Base-by-base conservation (phyloP, 257 asterid genomes). In the Eustoma russellianum region DNA sequence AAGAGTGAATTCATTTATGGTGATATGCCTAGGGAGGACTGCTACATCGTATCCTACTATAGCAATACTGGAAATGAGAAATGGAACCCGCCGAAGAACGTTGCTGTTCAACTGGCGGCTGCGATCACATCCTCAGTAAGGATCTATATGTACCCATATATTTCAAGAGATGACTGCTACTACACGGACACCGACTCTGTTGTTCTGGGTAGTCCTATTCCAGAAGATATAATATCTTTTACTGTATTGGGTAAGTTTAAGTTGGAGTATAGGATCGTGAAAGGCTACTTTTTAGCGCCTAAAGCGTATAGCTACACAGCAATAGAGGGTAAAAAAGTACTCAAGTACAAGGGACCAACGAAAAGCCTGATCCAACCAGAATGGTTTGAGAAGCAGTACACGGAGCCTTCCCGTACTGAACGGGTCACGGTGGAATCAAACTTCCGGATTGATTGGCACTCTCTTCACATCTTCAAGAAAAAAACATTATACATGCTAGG, bases 131-230 rank as follows among this genome's bases (percentile, higher is more conserved):
- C 53, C 3, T 46, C 8, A n/a, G 62, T 53, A 15, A 24, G 48
- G n/a, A 59, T 59, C 11, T 41, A 59, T 59, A 48, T 59, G 49
- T 48, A 48, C 33, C 34, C 34, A 5, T 59, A 59, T 28, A 59
- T 35, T 13, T 48, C 56, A 17, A 59, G 48, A 50, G 41, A 48
- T 5, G 64, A 59, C 18, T 48, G 48, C 17, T 16, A 59, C 53
- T 57, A 57, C 33, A 45, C 53, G 0, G 53, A 30, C 28, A 57
- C 30, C 0, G 45, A 46, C 46, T 56, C 61, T 10, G 19, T 48
- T 16, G 52, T 16, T 6, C 24, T 48, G 3, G 16, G 52, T 11
- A 14, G 16, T 14, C 52, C 52, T 5, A 7, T 48, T 10, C 52
- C 52, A 7, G 19, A 48, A 48, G 18, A 14, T 10, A 3, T 11